Base-by-base conservation (phyloP, 2,329 filamentous ascomycete genomes). In the Chaetomiaceae sp. region DNA sequence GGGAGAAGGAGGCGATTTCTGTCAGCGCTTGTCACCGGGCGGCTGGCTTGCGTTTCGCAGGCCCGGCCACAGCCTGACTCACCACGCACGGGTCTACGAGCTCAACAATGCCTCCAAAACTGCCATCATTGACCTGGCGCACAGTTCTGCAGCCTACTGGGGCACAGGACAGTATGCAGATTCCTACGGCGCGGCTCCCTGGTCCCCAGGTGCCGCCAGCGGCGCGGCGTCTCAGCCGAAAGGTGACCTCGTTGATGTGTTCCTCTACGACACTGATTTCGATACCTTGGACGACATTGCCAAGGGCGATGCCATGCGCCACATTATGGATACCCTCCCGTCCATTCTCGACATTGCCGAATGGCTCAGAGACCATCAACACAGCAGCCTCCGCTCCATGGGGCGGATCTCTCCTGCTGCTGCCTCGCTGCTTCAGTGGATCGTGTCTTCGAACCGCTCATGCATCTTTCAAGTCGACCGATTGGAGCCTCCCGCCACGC, bases 371-470 rank as follows among this genome's bases (percentile, higher is more conserved):
- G 59, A 41, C 23, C 67, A 66, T 3, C 69, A 69, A 2, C 67
- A 70, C 3, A 64, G 60, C 2, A 59, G 58, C 2, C 65, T 86
- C 20, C 63, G 67, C 3, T 70, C 66, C 35, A 70, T 56, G 72
- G 79, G 19, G 69, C 75, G 16, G 74, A 44, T 96, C 9, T 79
- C 84, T 0, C 78, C 81, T 2, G 78, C 86, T 6, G 79, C 84
- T 0, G 68, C 88, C 3, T 79, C 82, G 17, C 67, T 95, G 0
- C 70, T 96, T 17, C 79, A 87, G 45, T 96, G 91, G 91, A 87
- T 96, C 54, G 81, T 96, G 51, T 87, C 90, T 0, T 95, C 90
- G 0, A 96, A 96, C 61, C 77, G 89, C 40, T 92, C 91, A 0
- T 91, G 85, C 59, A 93, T 96, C 54, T 75, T 92, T 40, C 83